phyloP scores from a whole-genome alignment of 352 stramenopile species.

The Globisporangium spinosum region DNA sequence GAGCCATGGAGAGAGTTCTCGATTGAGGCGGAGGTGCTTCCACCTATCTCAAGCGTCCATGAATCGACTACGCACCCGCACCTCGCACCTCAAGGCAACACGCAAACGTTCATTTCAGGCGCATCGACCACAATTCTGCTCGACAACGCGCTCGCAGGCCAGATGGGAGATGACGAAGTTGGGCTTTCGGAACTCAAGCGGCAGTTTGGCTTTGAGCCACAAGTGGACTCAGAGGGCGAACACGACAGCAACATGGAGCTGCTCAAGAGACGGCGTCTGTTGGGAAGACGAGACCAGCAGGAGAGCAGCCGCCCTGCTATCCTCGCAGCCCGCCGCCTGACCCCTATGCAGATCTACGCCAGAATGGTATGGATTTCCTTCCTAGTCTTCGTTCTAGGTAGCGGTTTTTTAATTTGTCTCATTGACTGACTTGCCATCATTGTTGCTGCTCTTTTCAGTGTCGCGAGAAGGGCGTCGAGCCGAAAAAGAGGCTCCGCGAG shows the following conservation, averaged over 20 bases:
- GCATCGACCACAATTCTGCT: conserved; percentile 1
- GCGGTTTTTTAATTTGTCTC: neutral
- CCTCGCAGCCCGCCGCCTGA: conserved; percentile 15
- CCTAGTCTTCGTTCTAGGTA: neutral
- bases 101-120: conserved; percentile 10
- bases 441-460: conserved; percentile 25
- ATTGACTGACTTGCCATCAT: neutral
- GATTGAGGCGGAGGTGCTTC: conserved; percentile 21
- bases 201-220: conserved; percentile 50
- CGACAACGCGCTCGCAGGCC: neutral
- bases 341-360: conserved; percentile 32
- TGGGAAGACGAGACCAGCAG: neutral
- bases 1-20: conserved; percentile 51
- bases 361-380: conserved; percentile 28
- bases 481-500: conserved; percentile 39
- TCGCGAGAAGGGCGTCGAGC: conserved; percentile 31
- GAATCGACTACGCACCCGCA: neutral
- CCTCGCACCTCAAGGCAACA: conserved; percentile 1
- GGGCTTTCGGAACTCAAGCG: conserved; percentile 65
- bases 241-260: conserved; percentile 13
- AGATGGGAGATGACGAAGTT: conserved; percentile 27
- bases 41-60: neutral
- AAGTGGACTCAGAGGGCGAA: conserved; percentile 18
- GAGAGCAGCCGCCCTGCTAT: neutral
- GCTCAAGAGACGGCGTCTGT: conserved; percentile 28